Evolutionary conservation across 2,329 filamentous ascomycete genomes (phyloP).

Genomic region (Hirsutella thompsonii): DNA sequence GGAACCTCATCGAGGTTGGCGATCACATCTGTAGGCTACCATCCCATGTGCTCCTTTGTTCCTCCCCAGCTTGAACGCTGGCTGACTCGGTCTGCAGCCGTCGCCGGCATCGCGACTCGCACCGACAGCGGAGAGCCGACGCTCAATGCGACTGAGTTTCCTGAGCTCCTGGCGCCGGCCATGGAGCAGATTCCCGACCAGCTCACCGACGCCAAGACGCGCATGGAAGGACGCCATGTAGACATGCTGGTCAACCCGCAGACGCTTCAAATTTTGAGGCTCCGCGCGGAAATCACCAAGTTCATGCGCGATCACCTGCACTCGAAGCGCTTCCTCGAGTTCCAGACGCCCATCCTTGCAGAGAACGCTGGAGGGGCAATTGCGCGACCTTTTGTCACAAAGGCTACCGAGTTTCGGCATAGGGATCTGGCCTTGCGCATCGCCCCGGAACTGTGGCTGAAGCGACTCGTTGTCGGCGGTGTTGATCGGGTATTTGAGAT

Average conservation of each 20-base stretch:
- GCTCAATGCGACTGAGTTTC: slow-evolving; percentile 53
- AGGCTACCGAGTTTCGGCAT: slow-evolving; percentile 54
- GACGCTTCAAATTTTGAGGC: slow-evolving; percentile 54
- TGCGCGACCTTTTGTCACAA: slow-evolving; percentile 75
- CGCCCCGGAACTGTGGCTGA: slow-evolving; percentile 90
- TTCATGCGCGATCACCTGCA: slow-evolving; percentile 64
- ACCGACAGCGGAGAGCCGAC: slow-evolving; percentile 67
- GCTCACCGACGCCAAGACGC: slow-evolving; percentile 57
- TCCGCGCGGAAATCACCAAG: slow-evolving; percentile 63
- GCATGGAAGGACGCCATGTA: slow-evolving; percentile 67
- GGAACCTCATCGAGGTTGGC: slow-evolving; percentile 59
- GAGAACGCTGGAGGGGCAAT: slow-evolving; percentile 75
- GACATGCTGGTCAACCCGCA: slow-evolving; percentile 69
- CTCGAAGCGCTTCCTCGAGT: slow-evolving; percentile 64
- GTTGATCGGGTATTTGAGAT: slow-evolving; percentile 88
- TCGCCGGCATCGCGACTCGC: slow-evolving; percentile 56
- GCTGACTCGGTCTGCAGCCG: slow-evolving; percentile 32
- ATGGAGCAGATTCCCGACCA: slow-evolving; percentile 66
- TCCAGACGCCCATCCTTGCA: slow-evolving; percentile 81
- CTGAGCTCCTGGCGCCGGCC: slow-evolving; percentile 61
- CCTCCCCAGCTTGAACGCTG: slow-evolving; percentile 1
- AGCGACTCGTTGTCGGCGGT: slow-evolving; percentile 79
- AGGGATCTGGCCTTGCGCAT: slow-evolving; percentile 68
- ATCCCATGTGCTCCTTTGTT: slow-evolving; percentile 3
- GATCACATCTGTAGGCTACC: slow-evolving; percentile 64